A percentile compares a stretch with the other conserved stretches of the same genome.
These are phyloP conservation scores for Blastomyces gilchristii DNA, from an alignment of 2,329 filamentous ascomycete species.

Conservation along the genomic window DNA sequence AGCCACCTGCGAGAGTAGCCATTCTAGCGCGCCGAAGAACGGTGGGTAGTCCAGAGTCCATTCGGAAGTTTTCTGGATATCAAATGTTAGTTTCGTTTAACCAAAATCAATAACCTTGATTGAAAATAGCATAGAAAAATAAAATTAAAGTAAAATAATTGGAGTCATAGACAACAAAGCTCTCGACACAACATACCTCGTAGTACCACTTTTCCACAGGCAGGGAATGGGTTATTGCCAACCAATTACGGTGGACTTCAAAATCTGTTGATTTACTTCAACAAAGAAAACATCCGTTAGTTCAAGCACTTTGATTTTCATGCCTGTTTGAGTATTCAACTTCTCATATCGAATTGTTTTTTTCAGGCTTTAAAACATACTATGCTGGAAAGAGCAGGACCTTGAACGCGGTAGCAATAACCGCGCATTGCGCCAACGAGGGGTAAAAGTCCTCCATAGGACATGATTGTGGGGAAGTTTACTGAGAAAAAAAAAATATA, in stretches of 20 bases:
- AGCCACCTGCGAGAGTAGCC: slow-evolving; percentile 73
- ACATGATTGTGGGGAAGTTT: slow-evolving; percentile 2
- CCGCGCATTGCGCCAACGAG: slow-evolving; percentile 75
- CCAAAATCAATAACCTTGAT: neutral
- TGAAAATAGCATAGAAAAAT: neutral
- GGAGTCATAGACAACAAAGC: neutral
- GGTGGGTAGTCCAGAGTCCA: slow-evolving; percentile 99
- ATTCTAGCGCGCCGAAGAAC: slow-evolving; percentile 97
- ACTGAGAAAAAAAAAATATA: neutral
- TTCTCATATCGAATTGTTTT: neutral
- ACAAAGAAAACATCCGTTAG: slow-evolving; percentile 1
- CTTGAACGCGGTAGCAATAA: slow-evolving; percentile 81
- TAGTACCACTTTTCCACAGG: slow-evolving; percentile 88
- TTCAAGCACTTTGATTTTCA: neutral
- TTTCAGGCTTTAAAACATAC: slow-evolving; percentile 45
- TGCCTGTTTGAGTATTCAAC: neutral
- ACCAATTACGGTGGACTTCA: slow-evolving; percentile 97
- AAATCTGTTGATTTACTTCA: slow-evolving; percentile 95
- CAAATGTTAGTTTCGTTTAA: slow-evolving; percentile 3
- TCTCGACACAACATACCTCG: slow-evolving; percentile 46
- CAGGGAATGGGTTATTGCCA: slow-evolving; percentile 85
- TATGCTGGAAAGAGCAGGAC: slow-evolving; percentile 88
- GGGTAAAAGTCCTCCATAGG: slow-evolving; percentile 73
- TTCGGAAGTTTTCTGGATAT: slow-evolving; percentile 70
- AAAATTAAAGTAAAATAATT: neutral